Evolutionary conservation across 306 rosid species (phyloP).

Genomic region (Castanopsis chinensis): DNA sequence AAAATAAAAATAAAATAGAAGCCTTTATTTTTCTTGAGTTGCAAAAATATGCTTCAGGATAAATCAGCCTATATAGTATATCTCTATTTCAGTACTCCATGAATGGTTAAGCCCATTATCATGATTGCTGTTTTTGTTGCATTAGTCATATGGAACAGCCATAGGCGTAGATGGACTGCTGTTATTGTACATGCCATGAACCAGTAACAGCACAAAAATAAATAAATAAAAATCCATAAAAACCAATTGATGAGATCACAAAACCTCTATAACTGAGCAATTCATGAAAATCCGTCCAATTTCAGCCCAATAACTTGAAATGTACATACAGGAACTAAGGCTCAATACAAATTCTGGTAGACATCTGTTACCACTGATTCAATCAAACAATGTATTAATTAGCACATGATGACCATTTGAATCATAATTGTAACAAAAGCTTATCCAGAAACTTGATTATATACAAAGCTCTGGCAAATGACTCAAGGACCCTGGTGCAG

Average conservation of each 20-base stretch:
- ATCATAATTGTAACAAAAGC: background rate
- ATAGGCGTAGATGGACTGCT: background rate
- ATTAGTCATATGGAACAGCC: background rate
- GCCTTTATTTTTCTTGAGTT: too few relatives aligned
- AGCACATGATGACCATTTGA: background rate
- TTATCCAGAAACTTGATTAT: background rate
- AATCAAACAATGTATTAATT: background rate
- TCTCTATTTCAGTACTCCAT: background rate
- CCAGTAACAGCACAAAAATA: background rate
- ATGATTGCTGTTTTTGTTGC: background rate
- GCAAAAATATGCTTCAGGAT: too few relatives aligned
- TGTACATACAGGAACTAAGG: background rate
- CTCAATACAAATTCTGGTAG: background rate
- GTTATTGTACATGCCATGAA: background rate
- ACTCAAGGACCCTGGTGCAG: slow-evolving; percentile 23
- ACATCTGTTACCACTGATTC: background rate
- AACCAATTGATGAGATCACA: background rate
- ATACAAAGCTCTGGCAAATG: slow-evolving; percentile 13
- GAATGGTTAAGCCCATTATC: background rate
- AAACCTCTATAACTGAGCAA: background rate
- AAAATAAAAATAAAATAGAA: too few relatives aligned
- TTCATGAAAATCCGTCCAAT: background rate
- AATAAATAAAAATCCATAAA: background rate
- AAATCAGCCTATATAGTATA: too few relatives aligned
- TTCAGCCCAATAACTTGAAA: background rate